Evolutionary conservation across 352 stramenopile genomes (phyloP).

Genomic region (Aphanomyces stellatus): DNA sequence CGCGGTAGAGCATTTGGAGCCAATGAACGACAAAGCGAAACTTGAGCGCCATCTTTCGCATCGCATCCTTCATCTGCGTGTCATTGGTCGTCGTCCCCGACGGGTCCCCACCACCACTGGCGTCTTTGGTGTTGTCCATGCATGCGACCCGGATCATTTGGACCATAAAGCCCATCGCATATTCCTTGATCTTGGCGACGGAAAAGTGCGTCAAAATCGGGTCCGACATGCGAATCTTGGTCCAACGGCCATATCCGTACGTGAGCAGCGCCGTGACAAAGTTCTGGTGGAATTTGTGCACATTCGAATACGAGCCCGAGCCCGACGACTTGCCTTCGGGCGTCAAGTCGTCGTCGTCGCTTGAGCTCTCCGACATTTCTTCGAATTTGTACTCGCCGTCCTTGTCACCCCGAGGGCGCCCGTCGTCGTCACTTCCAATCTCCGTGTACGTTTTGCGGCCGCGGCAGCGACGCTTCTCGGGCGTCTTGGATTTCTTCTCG

Average conservation of each 20-base stretch:
- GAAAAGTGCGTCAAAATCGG: constrained; percentile 35
- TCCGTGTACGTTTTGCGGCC: constrained; percentile 11
- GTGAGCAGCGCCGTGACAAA: constrained; percentile 36
- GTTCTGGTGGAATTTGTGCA: not conserved
- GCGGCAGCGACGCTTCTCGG: constrained; percentile 61
- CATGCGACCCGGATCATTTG: constrained; percentile 2
- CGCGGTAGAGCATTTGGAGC: not conserved
- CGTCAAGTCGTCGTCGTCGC: constrained; percentile 15
- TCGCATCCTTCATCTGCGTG: not conserved
- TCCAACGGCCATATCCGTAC: constrained; percentile 81
- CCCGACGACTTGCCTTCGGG: not conserved
- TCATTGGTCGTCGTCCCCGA: not conserved
- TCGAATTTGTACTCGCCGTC: constrained; percentile 22
- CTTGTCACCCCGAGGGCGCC: constrained; percentile 44
- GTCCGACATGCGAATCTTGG: constrained; percentile 40
- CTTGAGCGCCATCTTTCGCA: not conserved
- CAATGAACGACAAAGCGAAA: not conserved
- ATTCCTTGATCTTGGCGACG: constrained; percentile 9
- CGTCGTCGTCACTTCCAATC: not conserved
- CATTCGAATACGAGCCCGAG: not conserved
- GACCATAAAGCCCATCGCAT: constrained; percentile 9
- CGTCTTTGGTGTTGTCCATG: not conserved
- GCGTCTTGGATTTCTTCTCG: constrained; percentile 48
- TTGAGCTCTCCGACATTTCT: not conserved
- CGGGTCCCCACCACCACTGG: not conserved